Base-by-base conservation (phyloP, 75 land plant genomes). In the Pinus albicaulis region DNA sequence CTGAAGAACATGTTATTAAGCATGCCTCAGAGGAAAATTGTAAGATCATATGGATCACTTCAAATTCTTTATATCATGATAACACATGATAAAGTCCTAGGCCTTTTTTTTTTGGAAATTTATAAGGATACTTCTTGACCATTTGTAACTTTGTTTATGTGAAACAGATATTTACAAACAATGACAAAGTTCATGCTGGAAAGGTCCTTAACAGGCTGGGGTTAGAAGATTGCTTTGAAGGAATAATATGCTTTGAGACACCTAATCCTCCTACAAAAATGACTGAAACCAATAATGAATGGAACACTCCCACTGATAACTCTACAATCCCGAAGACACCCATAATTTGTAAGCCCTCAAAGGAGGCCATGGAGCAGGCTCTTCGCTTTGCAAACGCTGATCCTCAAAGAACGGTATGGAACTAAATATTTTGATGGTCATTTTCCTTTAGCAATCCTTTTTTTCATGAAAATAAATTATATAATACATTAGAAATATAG, bases 1-100 rank as follows among this genome's bases (percentile, higher is more conserved):
- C 76, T 94, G 31, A 86, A 86, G 69, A 86, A 78, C 57, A 83
- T 94, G 22, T 78, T 94, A 0, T 83, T 86, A 12, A 92, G 95
- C 77, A 88, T 86, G 94, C 97, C 94, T 53, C 97, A 94, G 59
- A 79, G 92, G 8, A 94, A 92, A 90, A 87, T 87, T 22, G 92
- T 90, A 86, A 13, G 89, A 74, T 34, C 22, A 36, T 66, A 20
- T 31, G 70, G 22, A 13, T 63, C 17, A 0, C 41, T 38, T 38
- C 41, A 36, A 14, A 38, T 36, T 38, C 6, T 38, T 38, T 38
- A 2, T 38, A 38, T 3, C 12, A 22, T 23, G 31, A 8, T 10
- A n/a, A 1, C n/a, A 41, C 5, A 19, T 16, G 4, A 1, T 36
- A 7, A 14, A 28, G 68, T 62, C 36, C 16, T 14, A 25, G 36